phyloP scores from a whole-genome alignment of 1,139 yeast species.

The Meyerozyma smithsonii region DNA sequence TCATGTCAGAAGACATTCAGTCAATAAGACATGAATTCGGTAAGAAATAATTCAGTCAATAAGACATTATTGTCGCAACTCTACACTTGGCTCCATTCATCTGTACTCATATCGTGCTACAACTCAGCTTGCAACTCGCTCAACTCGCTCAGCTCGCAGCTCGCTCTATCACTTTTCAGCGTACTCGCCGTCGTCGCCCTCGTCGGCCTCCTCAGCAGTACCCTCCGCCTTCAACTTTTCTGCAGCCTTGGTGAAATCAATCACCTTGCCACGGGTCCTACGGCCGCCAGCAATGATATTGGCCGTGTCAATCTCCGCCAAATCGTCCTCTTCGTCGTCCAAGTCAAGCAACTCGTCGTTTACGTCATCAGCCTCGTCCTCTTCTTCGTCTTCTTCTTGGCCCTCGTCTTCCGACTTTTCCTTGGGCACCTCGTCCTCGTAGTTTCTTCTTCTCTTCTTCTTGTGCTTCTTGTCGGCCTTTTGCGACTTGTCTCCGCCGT shows the following conservation, averaged over 20 bases:
- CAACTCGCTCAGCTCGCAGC: not conserved
- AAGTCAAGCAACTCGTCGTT: constrained; percentile 17
- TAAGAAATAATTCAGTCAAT: too few species aligned
- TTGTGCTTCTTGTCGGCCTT: constrained; percentile 32
- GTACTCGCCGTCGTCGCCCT: constrained; percentile 40
- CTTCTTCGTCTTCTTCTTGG: constrained; percentile 45
- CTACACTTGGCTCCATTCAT: too few species aligned
- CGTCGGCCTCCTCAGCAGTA: constrained; percentile 25
- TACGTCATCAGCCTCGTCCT: constrained; percentile 38
- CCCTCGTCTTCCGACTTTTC: constrained; percentile 47
- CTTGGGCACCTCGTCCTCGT: constrained; percentile 47
- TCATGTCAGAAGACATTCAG: too few species aligned
- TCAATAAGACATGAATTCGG: too few species aligned
- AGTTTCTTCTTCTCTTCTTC: constrained; percentile 42
- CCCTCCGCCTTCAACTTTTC: constrained; percentile 55
- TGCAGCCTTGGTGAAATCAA: constrained; percentile 85
- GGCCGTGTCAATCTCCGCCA: constrained; percentile 76
- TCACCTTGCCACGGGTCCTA: constrained; percentile 86
- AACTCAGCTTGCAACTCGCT: not conserved
- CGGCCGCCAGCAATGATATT: constrained; percentile 82
- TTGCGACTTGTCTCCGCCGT: constrained; percentile 13
- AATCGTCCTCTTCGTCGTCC: constrained; percentile 67
- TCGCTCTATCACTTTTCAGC: constrained; percentile 10
- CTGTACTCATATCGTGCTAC: too few species aligned
- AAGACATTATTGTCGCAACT: too few species aligned